Base-by-base conservation (phyloP, 2,329 filamentous ascomycete genomes). In the Apiospora phragmitis region DNA sequence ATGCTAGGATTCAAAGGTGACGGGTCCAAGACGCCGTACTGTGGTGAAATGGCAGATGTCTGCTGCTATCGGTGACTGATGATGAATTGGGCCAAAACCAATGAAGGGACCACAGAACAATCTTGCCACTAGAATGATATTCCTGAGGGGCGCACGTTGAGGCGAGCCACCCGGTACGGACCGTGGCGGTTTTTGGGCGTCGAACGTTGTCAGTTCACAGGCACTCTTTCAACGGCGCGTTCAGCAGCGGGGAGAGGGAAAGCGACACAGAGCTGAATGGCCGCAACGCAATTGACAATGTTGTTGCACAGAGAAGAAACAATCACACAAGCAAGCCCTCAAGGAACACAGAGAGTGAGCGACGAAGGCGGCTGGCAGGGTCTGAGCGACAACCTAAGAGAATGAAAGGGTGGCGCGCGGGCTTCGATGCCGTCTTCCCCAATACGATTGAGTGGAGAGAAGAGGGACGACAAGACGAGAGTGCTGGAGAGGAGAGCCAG, bases 201-300 rank as follows among this genome's bases (percentile, higher is more conserved):
- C 55, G 55, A 62, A 62, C 29, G 55, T 62, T 62, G 55, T 38
- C 55, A 62, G 32, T 62, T 62, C 55, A 59, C 51, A 62, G 55
- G 32, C 32, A 32, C 38, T 32, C n/a, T 62, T 38, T 62, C 32
- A 62, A 38, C 55, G 55, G 55, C 55, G 55, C 55, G 32, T 18
- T 62, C 55, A n/a, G 55, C 55, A 62, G 32, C 18, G 55, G 29
- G 29, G 7, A 21, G 29, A 16, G 51, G 8, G 55, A n/a, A 3
- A 62, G 32, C 55, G 55, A 62, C 32, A 62, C 55, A 62, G 55
- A 38, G 9, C 32, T 62, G 24, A 32, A 38, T 38, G 32, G 55
- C 18, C 11, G 38, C 55, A 62, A 62, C 5, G 55, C 55, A 62
- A 62, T 38, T 62, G 55, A 29, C 32, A n/a, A 62, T 62, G 18